phyloP scores from a whole-genome alignment of 2,329 filamentous ascomycete species.

The Pseudocercospora cruenta region DNA sequence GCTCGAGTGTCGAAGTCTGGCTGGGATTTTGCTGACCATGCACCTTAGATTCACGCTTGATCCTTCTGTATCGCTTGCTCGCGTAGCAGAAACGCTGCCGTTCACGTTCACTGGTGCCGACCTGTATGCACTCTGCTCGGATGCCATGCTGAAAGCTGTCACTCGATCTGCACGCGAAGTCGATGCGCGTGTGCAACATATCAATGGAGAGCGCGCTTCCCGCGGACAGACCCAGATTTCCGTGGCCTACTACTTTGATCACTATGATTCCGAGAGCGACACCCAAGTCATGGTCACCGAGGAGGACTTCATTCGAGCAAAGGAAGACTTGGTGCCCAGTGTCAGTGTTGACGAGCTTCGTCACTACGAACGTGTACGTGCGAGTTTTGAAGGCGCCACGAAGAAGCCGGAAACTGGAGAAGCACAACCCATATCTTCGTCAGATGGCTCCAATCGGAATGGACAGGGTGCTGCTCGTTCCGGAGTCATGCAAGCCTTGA shows the following conservation, averaged over 20 bases:
- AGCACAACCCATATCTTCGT: slow-evolving; percentile 17
- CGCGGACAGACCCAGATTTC: slow-evolving; percentile 57
- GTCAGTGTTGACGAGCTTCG: slow-evolving; percentile 89
- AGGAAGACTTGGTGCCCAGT: slow-evolving; percentile 85
- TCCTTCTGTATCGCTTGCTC: slow-evolving; percentile 73
- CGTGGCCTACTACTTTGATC: slow-evolving; percentile 95
- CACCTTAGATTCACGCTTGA: slow-evolving; percentile 75
- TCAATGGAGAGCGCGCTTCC: slow-evolving; percentile 57
- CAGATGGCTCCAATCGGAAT: slow-evolving; percentile 16
- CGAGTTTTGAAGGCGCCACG: slow-evolving; percentile 72
- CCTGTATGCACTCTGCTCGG: slow-evolving; percentile 94
- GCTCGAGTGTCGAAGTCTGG: background rate
- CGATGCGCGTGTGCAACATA: slow-evolving; percentile 75
- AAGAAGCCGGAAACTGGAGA: slow-evolving; percentile 44
- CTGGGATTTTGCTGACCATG: slow-evolving; percentile 10
- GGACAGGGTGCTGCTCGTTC: slow-evolving; percentile 9
- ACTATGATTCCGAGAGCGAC: slow-evolving; percentile 80
- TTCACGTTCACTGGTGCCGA: slow-evolving; percentile 98
- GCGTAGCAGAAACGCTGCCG: slow-evolving; percentile 76
- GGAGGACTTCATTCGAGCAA: slow-evolving; percentile 80
- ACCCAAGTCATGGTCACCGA: slow-evolving; percentile 86
- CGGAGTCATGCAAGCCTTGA: slow-evolving; percentile 24
- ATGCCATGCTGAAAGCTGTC: slow-evolving; percentile 98
- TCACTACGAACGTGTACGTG: slow-evolving; percentile 85
- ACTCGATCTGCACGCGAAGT: slow-evolving; percentile 84